A percentile compares a stretch with the other conserved stretches of the same genome.
Conservation (phyloP, 2,329 filamentous ascomycete genomes). For the Epichloe sylvatica region DNA sequence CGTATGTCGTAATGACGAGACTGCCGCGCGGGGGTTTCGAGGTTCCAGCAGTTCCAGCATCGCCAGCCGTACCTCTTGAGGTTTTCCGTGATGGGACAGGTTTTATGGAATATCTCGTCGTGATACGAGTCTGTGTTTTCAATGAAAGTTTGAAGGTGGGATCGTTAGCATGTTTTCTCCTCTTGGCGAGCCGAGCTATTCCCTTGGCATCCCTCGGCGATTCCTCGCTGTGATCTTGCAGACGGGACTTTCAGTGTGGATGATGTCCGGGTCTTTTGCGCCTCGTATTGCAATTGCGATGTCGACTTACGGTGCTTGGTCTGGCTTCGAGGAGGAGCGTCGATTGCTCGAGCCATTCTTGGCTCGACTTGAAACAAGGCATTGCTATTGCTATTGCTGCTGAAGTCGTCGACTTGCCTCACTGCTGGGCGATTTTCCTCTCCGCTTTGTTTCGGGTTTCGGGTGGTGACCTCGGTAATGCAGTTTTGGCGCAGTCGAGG, state of each 20-base stretch:
- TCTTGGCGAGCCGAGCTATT: no score
- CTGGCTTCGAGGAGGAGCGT: constrained; percentile 72
- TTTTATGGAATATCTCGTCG: constrained; percentile 75
- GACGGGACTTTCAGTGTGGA: no score
- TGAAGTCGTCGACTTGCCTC: background rate
- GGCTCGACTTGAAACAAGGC: constrained; percentile 70
- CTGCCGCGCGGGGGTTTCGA: constrained; percentile 47
- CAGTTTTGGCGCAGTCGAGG: background rate
- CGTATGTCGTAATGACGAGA: constrained; percentile 79
- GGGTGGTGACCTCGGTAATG: no score
- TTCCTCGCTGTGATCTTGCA: no score
- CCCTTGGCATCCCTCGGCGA: no score
- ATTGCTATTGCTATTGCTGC: constrained; percentile 44
- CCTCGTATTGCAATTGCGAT: background rate
- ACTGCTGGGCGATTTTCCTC: background rate
- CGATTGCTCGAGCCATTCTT: constrained; percentile 87
- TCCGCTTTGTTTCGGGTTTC: background rate
- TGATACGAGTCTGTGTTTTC: constrained; percentile 63
- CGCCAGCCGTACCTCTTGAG: constrained; percentile 14
- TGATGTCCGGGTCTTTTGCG: no score
- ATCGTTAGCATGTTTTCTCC: background rate
- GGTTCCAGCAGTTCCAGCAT: constrained; percentile 12
- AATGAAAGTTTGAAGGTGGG: constrained; percentile 2
- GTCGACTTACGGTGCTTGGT: constrained; percentile 57
- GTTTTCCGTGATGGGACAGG: constrained; percentile 22